Conservation (phyloP, 164 flowering plant species). For the Aristolochia fimbriata region DNA sequence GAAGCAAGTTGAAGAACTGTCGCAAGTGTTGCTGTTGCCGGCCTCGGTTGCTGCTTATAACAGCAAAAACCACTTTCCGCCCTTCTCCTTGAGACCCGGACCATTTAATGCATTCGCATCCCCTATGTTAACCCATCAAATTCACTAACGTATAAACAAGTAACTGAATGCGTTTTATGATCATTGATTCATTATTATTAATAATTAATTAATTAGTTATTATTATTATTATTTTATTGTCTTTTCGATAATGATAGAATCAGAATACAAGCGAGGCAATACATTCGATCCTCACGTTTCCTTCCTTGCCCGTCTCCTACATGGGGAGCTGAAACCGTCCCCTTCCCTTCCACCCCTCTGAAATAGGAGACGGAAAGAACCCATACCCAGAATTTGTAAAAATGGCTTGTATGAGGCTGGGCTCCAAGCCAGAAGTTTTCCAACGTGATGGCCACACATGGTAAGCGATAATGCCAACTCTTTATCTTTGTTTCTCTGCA, state of each 20-base stretch:
- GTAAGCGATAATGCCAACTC: conserved; percentile 13
- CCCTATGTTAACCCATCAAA: too few relatives aligned
- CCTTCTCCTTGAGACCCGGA: conserved; percentile 33
- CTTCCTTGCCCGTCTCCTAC: not conserved
- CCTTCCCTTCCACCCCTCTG: not conserved
- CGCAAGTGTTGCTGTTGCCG: too few relatives aligned
- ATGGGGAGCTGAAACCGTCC: not conserved
- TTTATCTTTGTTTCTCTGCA: not conserved
- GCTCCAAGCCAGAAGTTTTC: conserved; percentile 55
- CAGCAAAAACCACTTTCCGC: conserved; percentile 2
- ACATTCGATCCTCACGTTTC: not conserved
- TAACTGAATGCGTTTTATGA: not conserved
- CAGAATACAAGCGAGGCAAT: not conserved
- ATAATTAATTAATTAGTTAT: too few relatives aligned
- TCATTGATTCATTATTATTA: too few relatives aligned
- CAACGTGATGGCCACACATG: conserved; percentile 46
- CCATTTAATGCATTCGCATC: not conserved
- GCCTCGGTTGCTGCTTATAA: too few relatives aligned
- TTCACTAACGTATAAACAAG: too few relatives aligned
- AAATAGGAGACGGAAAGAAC: not conserved
- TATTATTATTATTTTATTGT: too few relatives aligned
- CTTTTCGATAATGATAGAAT: too few relatives aligned
- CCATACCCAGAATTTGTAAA: not conserved
- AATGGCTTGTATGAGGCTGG: conserved; percentile 58
- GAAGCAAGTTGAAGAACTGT: too few relatives aligned